phyloP scores from a whole-genome alignment of 2,329 filamentous ascomycete species.

The Coleophoma cylindrospora region DNA sequence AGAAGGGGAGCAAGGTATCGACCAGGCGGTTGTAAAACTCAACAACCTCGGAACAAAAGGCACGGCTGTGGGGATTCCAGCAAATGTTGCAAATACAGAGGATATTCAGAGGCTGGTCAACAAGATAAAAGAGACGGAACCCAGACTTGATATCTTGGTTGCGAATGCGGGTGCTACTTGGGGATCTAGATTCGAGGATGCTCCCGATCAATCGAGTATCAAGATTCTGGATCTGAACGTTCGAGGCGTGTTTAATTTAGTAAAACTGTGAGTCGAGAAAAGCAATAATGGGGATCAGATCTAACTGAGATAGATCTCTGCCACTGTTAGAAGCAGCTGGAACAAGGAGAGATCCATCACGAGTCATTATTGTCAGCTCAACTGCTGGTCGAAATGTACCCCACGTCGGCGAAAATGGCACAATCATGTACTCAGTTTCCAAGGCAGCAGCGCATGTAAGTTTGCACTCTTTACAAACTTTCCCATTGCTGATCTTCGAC shows the following conservation, averaged over 20 bases:
- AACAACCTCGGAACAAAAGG: conserved; percentile 56
- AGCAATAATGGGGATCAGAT: not conserved
- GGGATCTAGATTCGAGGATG: conserved; percentile 60
- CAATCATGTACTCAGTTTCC: conserved; percentile 61
- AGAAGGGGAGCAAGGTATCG: conserved; percentile 46
- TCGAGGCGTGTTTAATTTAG: conserved; percentile 64
- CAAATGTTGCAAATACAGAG: conserved; percentile 55
- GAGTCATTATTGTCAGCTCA: conserved; percentile 62
- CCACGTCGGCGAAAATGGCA: conserved; percentile 52
- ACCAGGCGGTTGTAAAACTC: conserved; percentile 59
- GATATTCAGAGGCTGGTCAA: conserved; percentile 57
- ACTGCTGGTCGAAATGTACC: conserved; percentile 61
- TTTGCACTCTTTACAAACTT: conserved; percentile 1
- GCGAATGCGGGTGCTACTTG: conserved; percentile 70
- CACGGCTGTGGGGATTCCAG: conserved; percentile 57
- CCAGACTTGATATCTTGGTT: conserved; percentile 60
- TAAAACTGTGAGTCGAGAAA: conserved; percentile 44
- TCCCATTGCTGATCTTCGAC: conserved; percentile 17
- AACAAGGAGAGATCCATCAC: conserved; percentile 47
- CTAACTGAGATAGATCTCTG: conserved; percentile 15
- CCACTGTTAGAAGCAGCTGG: conserved; percentile 47
- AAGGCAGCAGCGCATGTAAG: conserved; percentile 55
- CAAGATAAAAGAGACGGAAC: conserved; percentile 51
- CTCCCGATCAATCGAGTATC: conserved; percentile 54
- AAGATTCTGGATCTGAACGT: conserved; percentile 70